Conservation (phyloP, 495 filamentous ascomycete genomes). For the Hapsidospora chrysogenum region DNA sequence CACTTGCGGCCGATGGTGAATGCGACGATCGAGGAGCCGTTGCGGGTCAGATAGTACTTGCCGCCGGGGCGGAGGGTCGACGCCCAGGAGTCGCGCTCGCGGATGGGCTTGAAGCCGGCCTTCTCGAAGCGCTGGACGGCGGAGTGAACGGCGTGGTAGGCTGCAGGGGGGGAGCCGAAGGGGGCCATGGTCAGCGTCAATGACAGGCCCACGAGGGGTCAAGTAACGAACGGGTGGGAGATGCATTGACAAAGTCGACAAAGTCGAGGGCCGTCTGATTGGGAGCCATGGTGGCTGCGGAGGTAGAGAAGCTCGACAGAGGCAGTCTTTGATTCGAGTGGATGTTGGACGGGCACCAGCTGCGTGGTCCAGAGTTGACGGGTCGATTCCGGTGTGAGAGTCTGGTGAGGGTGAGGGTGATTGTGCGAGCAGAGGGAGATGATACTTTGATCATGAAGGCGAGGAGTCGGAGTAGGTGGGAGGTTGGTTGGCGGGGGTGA, state of each 20-base stretch:
- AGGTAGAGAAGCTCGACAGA: conserved; percentile 10
- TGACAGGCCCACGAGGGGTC: neutral
- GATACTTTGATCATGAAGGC: too few relatives aligned
- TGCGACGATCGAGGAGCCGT: conserved; percentile 83
- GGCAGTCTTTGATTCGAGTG: too few relatives aligned
- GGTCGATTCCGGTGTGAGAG: too few relatives aligned
- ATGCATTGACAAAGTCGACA: conserved; percentile 83
- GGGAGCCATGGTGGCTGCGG: conserved; percentile 34
- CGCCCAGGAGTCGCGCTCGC: conserved; percentile 83
- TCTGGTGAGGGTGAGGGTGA: too few relatives aligned
- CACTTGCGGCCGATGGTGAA: conserved; percentile 88
- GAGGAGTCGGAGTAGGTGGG: too few relatives aligned
- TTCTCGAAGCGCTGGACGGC: conserved; percentile 55
- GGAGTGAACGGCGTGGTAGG: conserved; percentile 83
- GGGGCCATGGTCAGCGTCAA: conserved; percentile 6
- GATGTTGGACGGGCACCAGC: too few relatives aligned
- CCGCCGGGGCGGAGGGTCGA: conserved; percentile 67
- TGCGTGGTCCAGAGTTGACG: too few relatives aligned
- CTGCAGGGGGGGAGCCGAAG: conserved; percentile 23
- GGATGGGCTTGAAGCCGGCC: conserved; percentile 75
- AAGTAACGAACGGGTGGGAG: conserved; percentile 64
- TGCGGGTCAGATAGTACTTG: conserved; percentile 92
- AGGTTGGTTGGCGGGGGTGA: too few relatives aligned
- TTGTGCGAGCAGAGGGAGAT: too few relatives aligned
- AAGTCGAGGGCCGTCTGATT: conserved; percentile 62